Evolutionary conservation across 2,329 filamentous ascomycete genomes (phyloP).

Genomic region (Exophiala aquamarina): DNA sequence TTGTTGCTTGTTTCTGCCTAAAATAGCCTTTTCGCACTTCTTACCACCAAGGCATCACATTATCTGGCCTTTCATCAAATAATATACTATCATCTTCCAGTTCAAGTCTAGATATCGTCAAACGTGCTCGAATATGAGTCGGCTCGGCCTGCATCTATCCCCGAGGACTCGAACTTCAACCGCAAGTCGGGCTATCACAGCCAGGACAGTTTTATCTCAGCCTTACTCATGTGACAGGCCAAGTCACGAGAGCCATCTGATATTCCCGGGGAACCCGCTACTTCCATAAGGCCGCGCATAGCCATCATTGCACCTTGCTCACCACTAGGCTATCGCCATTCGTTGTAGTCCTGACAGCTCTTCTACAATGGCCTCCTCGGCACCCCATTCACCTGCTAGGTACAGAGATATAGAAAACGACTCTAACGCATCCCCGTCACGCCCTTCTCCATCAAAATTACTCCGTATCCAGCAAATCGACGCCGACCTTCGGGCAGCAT

Average conservation of each 20-base stretch:
- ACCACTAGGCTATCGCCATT: too few relatives aligned
- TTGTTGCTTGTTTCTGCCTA: not conserved
- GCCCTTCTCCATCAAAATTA: constrained; percentile 18
- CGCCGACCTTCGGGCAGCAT: constrained; percentile 15
- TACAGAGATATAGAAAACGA: constrained; percentile 12
- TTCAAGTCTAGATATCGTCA: not conserved
- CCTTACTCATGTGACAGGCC: constrained; percentile 3
- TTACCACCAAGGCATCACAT: not conserved
- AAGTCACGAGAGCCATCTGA: too few relatives aligned
- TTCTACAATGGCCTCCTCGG: constrained; percentile 18
- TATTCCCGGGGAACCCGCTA: too few relatives aligned
- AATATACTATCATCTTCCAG: not conserved
- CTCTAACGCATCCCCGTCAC: constrained; percentile 11
- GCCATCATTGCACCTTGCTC: not conserved
- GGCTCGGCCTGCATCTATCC: too few relatives aligned
- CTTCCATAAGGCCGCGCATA: too few relatives aligned
- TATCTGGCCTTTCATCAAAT: not conserved
- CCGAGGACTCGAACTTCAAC: too few relatives aligned
- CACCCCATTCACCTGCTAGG: constrained; percentile 16
- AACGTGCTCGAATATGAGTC: too few relatives aligned
- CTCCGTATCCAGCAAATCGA: constrained; percentile 15
- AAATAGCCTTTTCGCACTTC: constrained; percentile 1
- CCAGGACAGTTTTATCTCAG: not conserved
- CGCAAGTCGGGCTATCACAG: too few relatives aligned
- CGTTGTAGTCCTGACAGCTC: too few relatives aligned